Evolutionary conservation across 192 early-diverging fungal genomes (phyloP).

Genomic region (Cetraspora pellucida): DNA sequence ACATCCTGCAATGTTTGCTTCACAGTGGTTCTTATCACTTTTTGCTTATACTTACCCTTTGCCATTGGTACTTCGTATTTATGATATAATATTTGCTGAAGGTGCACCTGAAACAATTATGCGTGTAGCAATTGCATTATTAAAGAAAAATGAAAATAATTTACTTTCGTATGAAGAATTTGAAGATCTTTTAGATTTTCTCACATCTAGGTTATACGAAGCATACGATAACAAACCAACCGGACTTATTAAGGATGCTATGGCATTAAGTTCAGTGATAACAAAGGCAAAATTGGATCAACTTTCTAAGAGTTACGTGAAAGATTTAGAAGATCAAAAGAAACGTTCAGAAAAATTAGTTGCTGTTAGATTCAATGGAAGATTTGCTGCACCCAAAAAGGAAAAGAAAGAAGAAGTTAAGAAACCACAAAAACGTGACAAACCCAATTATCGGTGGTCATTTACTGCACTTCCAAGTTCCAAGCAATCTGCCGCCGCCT

Average conservation of each 20-base stretch:
- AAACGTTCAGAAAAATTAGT: conserved; percentile 49
- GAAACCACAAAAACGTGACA: background rate
- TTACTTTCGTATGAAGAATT: conserved; percentile 72
- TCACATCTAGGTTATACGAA: conserved; percentile 83
- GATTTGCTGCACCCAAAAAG: conserved; percentile 38
- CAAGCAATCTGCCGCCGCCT: too few species aligned
- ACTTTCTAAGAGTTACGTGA: conserved; percentile 61
- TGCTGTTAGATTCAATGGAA: conserved; percentile 54
- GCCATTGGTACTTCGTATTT: conserved; percentile 84
- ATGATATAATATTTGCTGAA: conserved; percentile 93
- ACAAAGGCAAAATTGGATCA: conserved; percentile 70
- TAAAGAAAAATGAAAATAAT: conserved; percentile 75
- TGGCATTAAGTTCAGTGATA: conserved; percentile 68
- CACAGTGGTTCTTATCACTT: conserved; percentile 96
- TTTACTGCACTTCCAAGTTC: conserved; percentile 8
- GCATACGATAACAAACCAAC: conserved; percentile 62
- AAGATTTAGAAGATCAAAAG: conserved; percentile 55
- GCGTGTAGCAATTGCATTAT: conserved; percentile 83
- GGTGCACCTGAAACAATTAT: conserved; percentile 88
- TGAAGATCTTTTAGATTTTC: conserved; percentile 79
- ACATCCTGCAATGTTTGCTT: conserved; percentile 87
- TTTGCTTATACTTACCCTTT: conserved; percentile 97
- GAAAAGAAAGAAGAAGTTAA: too few species aligned
- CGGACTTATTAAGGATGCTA: conserved; percentile 78
- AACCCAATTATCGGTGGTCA: conserved; percentile 33